A percentile compares a stretch with the other conserved stretches of the same genome.
phyloP scores from a whole-genome alignment of 257 asterid genomes.

The Ocimum tenuiflorum region DNA sequence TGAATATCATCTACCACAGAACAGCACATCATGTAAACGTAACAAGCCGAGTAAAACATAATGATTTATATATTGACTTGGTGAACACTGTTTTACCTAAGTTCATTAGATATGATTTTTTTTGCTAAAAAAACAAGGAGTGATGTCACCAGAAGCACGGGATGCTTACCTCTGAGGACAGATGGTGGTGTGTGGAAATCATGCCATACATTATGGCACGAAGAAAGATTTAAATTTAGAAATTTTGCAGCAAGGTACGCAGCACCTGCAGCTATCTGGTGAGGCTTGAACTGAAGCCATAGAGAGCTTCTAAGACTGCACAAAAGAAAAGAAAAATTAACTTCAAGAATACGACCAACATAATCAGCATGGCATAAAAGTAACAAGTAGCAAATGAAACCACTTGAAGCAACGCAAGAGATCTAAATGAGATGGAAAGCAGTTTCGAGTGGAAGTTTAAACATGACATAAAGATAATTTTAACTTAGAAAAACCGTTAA shows the following conservation, averaged over 20 bases:
- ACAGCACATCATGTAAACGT: too few relatives aligned
- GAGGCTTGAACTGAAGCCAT: conserved; percentile 99
- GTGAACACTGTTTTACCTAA: background rate
- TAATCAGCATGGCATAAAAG: background rate
- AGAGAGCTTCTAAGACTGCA: conserved; percentile 88
- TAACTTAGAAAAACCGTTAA: conserved; percentile 30
- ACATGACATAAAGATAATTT: conserved; percentile 14
- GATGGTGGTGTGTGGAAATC: conserved; percentile 78
- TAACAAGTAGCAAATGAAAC: conserved; percentile 27
- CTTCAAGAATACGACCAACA: conserved; percentile 6
- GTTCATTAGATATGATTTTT: too few relatives aligned
- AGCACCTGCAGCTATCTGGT: conserved; percentile 98
- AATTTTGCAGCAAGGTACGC: conserved; percentile 95
- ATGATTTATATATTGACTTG: too few relatives aligned
- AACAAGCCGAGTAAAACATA: too few relatives aligned
- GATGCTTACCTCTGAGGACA: conserved; percentile 63
- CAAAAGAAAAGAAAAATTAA: conserved; percentile 7
- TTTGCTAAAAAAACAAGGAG: background rate
- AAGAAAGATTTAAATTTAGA: conserved; percentile 69
- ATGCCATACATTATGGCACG: conserved; percentile 63
- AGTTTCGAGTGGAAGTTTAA: conserved; percentile 14
- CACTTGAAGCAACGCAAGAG: conserved; percentile 33
- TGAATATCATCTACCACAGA: too few relatives aligned
- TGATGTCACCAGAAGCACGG: background rate
- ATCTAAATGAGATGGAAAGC: conserved; percentile 24